phyloP scores from a whole-genome alignment of 805 yeast species.

The Starmerella roubikii region DNA sequence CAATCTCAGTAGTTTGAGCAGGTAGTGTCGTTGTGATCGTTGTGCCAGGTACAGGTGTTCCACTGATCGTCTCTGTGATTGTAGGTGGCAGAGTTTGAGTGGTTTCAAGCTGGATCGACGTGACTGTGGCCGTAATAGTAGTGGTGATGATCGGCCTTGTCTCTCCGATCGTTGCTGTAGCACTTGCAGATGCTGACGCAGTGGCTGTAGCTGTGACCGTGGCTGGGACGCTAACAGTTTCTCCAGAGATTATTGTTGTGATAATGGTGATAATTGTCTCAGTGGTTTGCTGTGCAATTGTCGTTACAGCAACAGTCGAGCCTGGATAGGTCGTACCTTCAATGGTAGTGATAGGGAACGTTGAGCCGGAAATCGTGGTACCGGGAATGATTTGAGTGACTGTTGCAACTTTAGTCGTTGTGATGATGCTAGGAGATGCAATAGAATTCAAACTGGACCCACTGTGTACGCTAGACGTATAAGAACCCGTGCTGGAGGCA shows the following conservation, averaged over 20 bases:
- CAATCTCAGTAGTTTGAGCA: constrained; percentile 9
- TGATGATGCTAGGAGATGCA: neutral
- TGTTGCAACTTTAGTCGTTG: constrained; percentile 7
- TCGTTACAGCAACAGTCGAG: neutral
- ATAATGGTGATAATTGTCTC: no score
- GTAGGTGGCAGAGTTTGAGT: constrained; percentile 2
- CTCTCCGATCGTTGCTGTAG: no score
- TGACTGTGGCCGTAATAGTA: neutral
- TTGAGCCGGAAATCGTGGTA: constrained; percentile 17
- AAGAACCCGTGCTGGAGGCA: no score
- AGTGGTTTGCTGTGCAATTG: no score
- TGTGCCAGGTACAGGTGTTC: constrained; percentile 14
- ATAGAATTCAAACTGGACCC: no score
- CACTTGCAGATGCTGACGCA: no score
- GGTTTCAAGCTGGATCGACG: neutral
- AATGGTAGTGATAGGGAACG: constrained; percentile 6
- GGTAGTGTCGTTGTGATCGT: constrained; percentile 13
- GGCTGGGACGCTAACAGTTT: no score
- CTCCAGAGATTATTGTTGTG: no score
- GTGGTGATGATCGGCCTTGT: neutral
- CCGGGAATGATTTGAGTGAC: constrained; percentile 14
- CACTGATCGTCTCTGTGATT: constrained; percentile 5
- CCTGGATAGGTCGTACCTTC: constrained; percentile 13
- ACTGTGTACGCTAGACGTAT: no score
- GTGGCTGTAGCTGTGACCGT: no score